Evolutionary conservation across 1,139 yeast genomes (phyloP).

Genomic region (Pneumocystis canis): DNA sequence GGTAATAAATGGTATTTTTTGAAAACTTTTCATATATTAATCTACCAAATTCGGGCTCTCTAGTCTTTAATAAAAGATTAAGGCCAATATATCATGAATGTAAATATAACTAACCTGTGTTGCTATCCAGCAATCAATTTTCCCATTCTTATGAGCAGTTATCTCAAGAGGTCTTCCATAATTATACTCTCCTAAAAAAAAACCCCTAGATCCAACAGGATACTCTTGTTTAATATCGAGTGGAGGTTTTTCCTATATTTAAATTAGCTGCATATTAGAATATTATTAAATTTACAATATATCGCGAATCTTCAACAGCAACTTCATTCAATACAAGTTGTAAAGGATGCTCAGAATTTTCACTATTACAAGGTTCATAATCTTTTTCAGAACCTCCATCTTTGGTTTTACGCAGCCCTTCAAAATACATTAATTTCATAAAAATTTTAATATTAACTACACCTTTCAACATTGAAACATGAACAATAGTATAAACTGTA

Average conservation of each 20-base stretch:
- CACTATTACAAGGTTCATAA: constrained; percentile 35
- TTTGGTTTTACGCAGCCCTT: constrained; percentile 52
- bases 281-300: constrained; percentile 18
- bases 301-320: constrained; percentile 58
- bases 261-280: neutral
- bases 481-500: constrained; percentile 42
- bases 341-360: constrained; percentile 42
- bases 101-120: constrained; percentile 6
- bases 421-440: neutral
- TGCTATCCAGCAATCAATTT: constrained; percentile 22
- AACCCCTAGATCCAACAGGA: constrained; percentile 56
- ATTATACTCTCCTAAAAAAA: constrained; percentile 78
- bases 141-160: constrained; percentile 36
- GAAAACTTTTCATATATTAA: constrained; percentile 44
- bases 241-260: constrained; percentile 45
- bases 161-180: constrained; percentile 74
- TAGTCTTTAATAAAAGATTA: constrained; percentile 3
- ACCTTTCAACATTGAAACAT: constrained; percentile 50
- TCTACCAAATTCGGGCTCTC: constrained; percentile 25
- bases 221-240: constrained; percentile 67
- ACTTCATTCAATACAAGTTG: constrained; percentile 71
- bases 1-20: constrained; percentile 42
- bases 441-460: neutral
- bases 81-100: neutral
- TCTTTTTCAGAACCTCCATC: constrained; percentile 67